phyloP scores from a whole-genome alignment of 352 stramenopile genomes.

The Phytophthora cryptogea region DNA sequence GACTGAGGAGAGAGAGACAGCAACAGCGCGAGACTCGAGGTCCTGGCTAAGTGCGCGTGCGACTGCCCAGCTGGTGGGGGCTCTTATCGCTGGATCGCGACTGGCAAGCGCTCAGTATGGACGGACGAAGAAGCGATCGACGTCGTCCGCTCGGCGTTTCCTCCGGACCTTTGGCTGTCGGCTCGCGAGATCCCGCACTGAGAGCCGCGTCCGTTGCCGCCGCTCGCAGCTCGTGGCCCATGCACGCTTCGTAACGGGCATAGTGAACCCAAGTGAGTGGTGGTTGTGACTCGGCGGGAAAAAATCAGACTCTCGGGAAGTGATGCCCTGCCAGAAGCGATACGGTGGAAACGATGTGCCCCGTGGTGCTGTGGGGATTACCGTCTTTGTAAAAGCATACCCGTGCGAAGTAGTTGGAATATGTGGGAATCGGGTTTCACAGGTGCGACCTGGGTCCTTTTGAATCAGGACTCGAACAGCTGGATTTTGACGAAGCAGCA shows the following conservation, averaged over 20 bases:
- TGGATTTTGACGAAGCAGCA: constrained; percentile 9
- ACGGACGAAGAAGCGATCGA: constrained; percentile 1
- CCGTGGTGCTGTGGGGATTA: background rate
- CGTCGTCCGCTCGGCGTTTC: constrained; percentile 30
- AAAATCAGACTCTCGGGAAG: constrained; percentile 15
- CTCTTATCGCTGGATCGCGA: constrained; percentile 39
- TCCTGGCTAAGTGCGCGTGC: constrained; percentile 31
- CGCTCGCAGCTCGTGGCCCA: background rate
- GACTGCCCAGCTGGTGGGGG: constrained; percentile 33
- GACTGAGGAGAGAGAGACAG: constrained; percentile 39
- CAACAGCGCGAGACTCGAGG: constrained; percentile 8
- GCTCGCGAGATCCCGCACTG: constrained; percentile 36
- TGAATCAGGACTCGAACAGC: constrained; percentile 20
- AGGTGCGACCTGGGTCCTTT: background rate
- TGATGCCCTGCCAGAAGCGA: background rate
- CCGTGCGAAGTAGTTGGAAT: background rate
- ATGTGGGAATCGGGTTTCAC: background rate
- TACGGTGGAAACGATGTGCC: background rate
- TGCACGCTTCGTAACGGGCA: background rate
- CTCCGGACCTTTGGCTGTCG: constrained; percentile 29
- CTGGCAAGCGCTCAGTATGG: constrained; percentile 13
- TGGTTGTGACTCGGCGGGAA: background rate
- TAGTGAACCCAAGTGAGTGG: constrained; percentile 24
- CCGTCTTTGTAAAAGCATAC: background rate
- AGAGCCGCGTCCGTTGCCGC: constrained; percentile 5